Conservation (phyloP, 2,329 filamentous ascomycete genomes). For the Zymoseptoria tritici region DNA sequence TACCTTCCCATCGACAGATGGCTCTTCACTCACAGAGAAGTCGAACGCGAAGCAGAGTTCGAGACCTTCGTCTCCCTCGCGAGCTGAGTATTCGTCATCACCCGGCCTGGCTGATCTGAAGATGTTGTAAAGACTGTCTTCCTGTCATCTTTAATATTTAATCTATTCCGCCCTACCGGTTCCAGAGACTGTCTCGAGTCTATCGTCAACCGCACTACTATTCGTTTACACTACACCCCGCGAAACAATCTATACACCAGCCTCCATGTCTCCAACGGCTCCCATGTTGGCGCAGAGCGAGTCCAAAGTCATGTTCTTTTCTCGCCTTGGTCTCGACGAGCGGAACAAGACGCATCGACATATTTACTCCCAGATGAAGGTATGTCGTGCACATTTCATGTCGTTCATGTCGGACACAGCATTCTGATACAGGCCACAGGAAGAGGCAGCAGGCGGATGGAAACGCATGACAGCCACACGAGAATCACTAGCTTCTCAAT, state of each 20-base stretch:
- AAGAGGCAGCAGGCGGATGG: conserved; percentile 34
- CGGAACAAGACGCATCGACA: conserved; percentile 25
- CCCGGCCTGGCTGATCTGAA: neutral
- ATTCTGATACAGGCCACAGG: conserved; percentile 19
- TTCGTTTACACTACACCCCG: neutral
- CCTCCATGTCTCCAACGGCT: conserved; percentile 13
- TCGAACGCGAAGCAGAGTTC: neutral
- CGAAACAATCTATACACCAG: neutral
- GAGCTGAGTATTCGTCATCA: neutral
- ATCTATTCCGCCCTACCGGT: neutral
- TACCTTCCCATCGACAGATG: neutral
- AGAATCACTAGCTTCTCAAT: conserved; percentile 11
- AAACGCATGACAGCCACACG: conserved; percentile 33
- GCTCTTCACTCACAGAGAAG: neutral
- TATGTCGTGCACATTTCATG: conserved; percentile 10
- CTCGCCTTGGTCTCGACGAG: conserved; percentile 34
- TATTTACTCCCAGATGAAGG: conserved; percentile 37
- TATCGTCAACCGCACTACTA: neutral
- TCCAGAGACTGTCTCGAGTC: neutral
- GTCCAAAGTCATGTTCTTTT: conserved; percentile 35
- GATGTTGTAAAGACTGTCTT: neutral
- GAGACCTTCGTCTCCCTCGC: neutral
- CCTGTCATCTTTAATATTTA: neutral
- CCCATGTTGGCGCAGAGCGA: conserved; percentile 33
- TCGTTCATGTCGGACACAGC: neutral